Conservation (phyloP, 1,139 yeast genomes). For the Sugiyamaella sp. region DNA sequence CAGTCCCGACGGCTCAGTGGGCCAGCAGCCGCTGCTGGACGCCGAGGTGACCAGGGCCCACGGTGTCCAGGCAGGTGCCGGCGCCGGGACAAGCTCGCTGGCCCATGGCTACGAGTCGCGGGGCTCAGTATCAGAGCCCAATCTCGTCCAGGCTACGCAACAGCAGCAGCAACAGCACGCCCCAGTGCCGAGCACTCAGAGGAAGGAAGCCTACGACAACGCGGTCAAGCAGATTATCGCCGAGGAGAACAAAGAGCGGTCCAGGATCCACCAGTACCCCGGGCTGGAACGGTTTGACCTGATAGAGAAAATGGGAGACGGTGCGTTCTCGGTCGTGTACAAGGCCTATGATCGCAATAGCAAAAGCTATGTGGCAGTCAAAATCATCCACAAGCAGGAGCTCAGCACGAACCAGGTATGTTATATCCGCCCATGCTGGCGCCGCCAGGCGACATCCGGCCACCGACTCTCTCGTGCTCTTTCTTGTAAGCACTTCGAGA, state of each 20-base stretch:
- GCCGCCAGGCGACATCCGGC: not conserved
- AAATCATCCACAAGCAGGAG: conserved; percentile 75
- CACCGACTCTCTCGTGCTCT: not conserved
- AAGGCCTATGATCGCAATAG: conserved; percentile 60
- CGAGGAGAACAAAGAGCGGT: conserved; percentile 54
- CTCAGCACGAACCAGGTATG: conserved; percentile 50
- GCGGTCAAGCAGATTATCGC: conserved; percentile 65
- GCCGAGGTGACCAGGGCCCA: not conserved
- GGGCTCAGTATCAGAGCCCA: conserved; percentile 20
- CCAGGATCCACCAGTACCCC: conserved; percentile 50
- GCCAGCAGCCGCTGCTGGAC: conserved; percentile 6
- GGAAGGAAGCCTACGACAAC: conserved; percentile 49
- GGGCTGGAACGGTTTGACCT: conserved; percentile 53
- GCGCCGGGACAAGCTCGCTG: too few species aligned
- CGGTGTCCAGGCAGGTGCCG: too few species aligned
- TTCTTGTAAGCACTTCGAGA: not conserved
- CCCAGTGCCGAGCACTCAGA: conserved; percentile 33
- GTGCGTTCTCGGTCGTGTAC: conserved; percentile 89
- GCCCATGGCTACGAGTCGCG: conserved; percentile 8
- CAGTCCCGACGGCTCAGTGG: conserved; percentile 7
- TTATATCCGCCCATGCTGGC: conserved; percentile 23
- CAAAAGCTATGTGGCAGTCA: conserved; percentile 70
- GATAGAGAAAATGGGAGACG: conserved; percentile 55
- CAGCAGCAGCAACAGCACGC: conserved; percentile 21
- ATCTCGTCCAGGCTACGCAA: conserved; percentile 43